phyloP scores from a whole-genome alignment of 1,284 basidiomycete species.

The Boletus sp. region DNA sequence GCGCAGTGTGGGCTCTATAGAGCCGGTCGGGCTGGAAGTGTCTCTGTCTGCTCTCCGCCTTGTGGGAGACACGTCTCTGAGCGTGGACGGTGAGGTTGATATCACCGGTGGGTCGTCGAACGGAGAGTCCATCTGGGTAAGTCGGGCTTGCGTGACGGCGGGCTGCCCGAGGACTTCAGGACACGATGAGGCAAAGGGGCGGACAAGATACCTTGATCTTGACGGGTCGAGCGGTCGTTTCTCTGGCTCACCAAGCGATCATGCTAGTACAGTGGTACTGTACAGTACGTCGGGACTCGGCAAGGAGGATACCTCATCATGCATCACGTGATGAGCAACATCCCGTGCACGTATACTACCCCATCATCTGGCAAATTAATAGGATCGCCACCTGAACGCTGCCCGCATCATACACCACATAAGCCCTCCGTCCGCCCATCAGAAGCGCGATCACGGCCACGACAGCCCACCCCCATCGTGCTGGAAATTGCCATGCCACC shows the following conservation, averaged over 20 bases:
- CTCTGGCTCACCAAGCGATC: no score
- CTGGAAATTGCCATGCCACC: slow-evolving; percentile 35
- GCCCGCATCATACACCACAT: slow-evolving; percentile 55
- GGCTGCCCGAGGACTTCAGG: slow-evolving; percentile 4
- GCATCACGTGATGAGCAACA: no score
- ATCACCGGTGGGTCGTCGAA: slow-evolving; percentile 23
- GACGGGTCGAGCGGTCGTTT: no score
- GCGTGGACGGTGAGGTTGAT: slow-evolving; percentile 43
- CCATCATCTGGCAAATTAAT: slow-evolving; percentile 6
- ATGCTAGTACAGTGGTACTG: no score
- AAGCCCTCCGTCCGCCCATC: slow-evolving; percentile 56
- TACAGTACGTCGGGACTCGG: no score
- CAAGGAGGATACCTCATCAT: no score
- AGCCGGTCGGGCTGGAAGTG: slow-evolving; percentile 40
- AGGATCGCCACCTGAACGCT: slow-evolving; percentile 26
- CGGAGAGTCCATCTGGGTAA: slow-evolving; percentile 25
- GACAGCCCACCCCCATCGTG: slow-evolving; percentile 46
- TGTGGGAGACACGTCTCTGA: slow-evolving; percentile 37
- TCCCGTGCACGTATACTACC: background rate
- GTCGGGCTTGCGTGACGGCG: background rate
- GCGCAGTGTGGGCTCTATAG: slow-evolving; percentile 40
- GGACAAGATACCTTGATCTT: background rate
- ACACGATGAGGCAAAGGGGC: background rate
- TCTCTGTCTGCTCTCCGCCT: slow-evolving; percentile 39
- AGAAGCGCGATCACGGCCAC: slow-evolving; percentile 53